A percentile compares a stretch with the other conserved stretches of the same genome.
phyloP scores from a whole-genome alignment of 768 basidiomycete species.

The Lactarius hengduanensis region DNA sequence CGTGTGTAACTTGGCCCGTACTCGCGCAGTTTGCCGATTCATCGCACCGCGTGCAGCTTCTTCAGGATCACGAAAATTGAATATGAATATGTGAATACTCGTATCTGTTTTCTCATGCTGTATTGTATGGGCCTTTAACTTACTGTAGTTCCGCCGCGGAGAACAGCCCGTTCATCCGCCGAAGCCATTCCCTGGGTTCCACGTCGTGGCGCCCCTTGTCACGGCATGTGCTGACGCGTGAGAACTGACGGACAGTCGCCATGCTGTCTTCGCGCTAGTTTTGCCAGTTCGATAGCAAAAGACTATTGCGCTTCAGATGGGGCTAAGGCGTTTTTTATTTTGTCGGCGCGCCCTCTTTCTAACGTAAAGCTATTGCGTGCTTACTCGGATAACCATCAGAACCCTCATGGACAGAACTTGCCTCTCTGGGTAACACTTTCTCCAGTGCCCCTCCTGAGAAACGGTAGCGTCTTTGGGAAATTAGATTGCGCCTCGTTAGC shows the following conservation, averaged over 20 bases:
- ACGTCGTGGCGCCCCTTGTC: slow-evolving; percentile 27
- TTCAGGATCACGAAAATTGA: slow-evolving; percentile 18
- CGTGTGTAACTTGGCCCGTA: slow-evolving; percentile 4
- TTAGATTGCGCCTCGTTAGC: slow-evolving; percentile 12
- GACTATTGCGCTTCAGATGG: slow-evolving; percentile 25
- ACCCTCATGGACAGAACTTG: slow-evolving; percentile 22
- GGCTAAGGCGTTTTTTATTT: slow-evolving; percentile 24
- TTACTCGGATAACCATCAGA: slow-evolving; percentile 29
- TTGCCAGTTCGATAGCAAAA: slow-evolving; percentile 25
- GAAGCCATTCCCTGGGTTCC: slow-evolving; percentile 27
- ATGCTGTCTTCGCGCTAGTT: slow-evolving; percentile 26
- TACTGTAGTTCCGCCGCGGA: slow-evolving; percentile 15
- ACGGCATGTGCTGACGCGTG: slow-evolving; percentile 25
- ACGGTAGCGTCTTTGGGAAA: slow-evolving; percentile 15
- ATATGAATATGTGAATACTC: slow-evolving; percentile 19
- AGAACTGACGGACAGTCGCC: slow-evolving; percentile 21
- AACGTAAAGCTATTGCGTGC: slow-evolving; percentile 24
- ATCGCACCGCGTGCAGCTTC: slow-evolving; percentile 12
- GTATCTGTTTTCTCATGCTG: slow-evolving; percentile 11
- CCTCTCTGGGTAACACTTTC: slow-evolving; percentile 22
- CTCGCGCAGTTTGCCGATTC: slow-evolving; percentile 21
- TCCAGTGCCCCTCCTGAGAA: slow-evolving; percentile 21
- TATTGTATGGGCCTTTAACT: background rate
- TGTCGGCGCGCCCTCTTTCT: slow-evolving; percentile 19
- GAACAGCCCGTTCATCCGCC: slow-evolving; percentile 18